Conservation (phyloP, 2,329 filamentous ascomycete genomes). For the Phaeosphaeriaceae sp. region DNA sequence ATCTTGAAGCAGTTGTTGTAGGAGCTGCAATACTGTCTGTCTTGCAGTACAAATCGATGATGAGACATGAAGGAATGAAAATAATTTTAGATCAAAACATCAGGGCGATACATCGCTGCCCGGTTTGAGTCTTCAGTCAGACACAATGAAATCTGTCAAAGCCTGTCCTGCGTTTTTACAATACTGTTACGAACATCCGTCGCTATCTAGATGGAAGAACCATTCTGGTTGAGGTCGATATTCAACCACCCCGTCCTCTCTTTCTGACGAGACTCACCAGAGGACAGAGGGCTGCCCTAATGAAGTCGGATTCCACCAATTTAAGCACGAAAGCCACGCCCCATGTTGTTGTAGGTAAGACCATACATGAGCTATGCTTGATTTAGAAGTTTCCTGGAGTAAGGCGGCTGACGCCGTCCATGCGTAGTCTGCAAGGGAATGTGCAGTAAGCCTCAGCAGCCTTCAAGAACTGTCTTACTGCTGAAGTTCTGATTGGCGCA, state of each 20-base stretch:
- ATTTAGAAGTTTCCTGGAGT: background rate
- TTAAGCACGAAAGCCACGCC: background rate
- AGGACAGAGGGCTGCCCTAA: no score
- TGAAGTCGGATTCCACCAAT: background rate
- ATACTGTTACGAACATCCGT: no score
- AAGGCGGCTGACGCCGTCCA: background rate
- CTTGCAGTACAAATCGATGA: background rate
- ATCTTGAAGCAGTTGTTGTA: constrained; percentile 51
- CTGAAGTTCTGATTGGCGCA: background rate
- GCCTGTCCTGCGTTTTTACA: no score
- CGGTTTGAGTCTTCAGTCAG: no score
- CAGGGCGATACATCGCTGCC: no score
- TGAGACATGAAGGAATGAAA: no score
- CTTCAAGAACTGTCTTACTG: background rate
- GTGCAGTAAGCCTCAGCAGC: background rate
- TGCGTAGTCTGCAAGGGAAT: background rate
- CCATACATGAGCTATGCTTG: background rate
- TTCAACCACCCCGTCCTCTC: no score
- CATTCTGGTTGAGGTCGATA: no score
- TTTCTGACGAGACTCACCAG: no score
- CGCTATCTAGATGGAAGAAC: no score
- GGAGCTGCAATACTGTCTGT: constrained; percentile 33
- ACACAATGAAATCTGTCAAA: no score
- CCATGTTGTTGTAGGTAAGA: background rate
- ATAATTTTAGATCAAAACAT: no score